These are phyloP conservation scores for Fraxinus anomala DNA, from an alignment of 257 asterid genomes.

Conservation along the genomic window DNA sequence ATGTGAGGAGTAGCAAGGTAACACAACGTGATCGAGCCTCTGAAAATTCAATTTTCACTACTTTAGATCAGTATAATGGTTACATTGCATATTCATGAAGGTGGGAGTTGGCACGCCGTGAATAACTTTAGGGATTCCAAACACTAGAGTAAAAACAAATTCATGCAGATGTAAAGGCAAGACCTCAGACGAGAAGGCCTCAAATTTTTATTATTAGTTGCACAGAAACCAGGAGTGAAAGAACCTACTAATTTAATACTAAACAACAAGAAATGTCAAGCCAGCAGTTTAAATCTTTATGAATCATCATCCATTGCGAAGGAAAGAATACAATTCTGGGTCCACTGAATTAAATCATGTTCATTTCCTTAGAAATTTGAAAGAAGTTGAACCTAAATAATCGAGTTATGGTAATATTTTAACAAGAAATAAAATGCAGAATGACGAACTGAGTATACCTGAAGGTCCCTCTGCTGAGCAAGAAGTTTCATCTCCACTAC, in stretches of 20 bases:
- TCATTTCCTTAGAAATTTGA: not conserved
- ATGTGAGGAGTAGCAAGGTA: slow-evolving; percentile 5
- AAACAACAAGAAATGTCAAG: not conserved
- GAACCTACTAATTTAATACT: not conserved
- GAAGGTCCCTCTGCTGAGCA: slow-evolving; percentile 58
- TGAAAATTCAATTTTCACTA: not conserved
- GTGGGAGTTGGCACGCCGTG: not conserved
- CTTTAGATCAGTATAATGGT: slow-evolving; percentile 6
- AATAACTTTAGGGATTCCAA: not conserved
- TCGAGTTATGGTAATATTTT: slow-evolving; percentile 16
- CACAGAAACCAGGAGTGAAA: not conserved
- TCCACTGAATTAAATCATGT: not conserved
- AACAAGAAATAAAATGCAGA: slow-evolving; percentile 2
- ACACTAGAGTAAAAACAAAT: not conserved
- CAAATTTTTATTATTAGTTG: not conserved
- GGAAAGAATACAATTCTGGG: not conserved
- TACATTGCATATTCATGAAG: not conserved
- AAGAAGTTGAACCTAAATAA: slow-evolving; percentile 5
- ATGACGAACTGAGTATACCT: slow-evolving; percentile 46
- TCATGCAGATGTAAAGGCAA: not conserved
- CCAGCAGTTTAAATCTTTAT: not conserved
- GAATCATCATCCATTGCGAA: not conserved
- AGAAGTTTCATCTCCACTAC: slow-evolving; percentile 66
- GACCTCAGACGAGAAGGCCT: not conserved
- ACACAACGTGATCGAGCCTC: not conserved